Evolutionary conservation across 305 asterid genomes (phyloP), one percentile per base, ranked within the genome.

Genomic region (Euphrasia arctica): DNA sequence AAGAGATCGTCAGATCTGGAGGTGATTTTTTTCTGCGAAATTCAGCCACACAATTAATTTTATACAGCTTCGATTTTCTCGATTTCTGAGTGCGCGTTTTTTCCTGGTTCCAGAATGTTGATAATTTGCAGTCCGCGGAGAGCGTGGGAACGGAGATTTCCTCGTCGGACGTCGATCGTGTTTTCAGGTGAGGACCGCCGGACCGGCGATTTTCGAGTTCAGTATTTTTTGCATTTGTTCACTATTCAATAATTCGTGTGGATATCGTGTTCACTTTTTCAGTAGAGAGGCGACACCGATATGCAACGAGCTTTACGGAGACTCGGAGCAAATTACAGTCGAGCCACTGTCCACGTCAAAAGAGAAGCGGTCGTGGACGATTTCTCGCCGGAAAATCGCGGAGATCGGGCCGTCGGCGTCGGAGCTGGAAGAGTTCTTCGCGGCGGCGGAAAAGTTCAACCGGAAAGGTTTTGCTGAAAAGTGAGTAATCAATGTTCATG

Each of bases 391-490:
- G 68, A 73, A 77, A 54, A 47, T 7, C 0, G 72, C 74, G 41
- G 78, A 54, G 45, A 57, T 43, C 55, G 69, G 76, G 77, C 95
- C 96, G 11, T 59, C 93, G 57, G 74, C 76, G 62, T 83, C 69
- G 42, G 97, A 89, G 74, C 68, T 91, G 47, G 91, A 91, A 63
- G 95, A 84, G 55, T 85, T 91, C 72, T 91, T 91, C 79, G 25
- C 89, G 58, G 82, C 63, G 54, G 85, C 87, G 1, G 98, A 89
- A 72, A 87, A 85, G 79, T 70, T 56, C 69, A 82, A 89, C 73
- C 89, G 77, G 63, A 74, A 87, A 67, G 85, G 83, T 55, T 89
- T 89, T 60, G 65, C 72, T 22, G 91, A 89, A 67, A 89, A 89
- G 95, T 91, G 74, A 80, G 96, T 77, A 58, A 67, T 65, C 55